Evolutionary conservation across 2,329 filamentous ascomycete species (phyloP), one percentile per base, ranked within the genome.

Genomic region (Neopestalotiopsis rosae): DNA sequence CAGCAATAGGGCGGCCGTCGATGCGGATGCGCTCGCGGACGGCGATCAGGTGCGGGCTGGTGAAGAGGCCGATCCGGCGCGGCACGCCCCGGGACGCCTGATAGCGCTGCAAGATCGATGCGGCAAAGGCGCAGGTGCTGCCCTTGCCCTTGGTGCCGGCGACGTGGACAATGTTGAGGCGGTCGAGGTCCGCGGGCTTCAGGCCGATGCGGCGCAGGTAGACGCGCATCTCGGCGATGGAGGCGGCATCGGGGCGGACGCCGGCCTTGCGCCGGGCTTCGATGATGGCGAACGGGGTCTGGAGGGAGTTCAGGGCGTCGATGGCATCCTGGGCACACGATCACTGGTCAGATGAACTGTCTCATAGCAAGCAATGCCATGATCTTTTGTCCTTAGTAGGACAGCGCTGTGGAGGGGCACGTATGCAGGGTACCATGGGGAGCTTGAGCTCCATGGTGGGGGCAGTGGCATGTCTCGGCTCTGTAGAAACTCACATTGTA

Each of bases 231-330:
- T 97, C 93, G 2, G 89, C 88, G 62, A 96, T 90, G 9, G 92
- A 84, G 68, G 86, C 85, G 69, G 89, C 85, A 80, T 96, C 92
- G 75, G 93, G 90, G 34, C 86, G 88, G 71, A 90, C 84, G 24
- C 94, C 92, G 20, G 91, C 92, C 78, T 93, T 93, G 67, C 90
- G 88, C 65, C 96, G 90, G 65, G 91, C 90, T 78, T 97, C 90
- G 20, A 98, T 88, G 65, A 94, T 88, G 63, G 92, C 89, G 78
- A 92, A 95, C 66, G 97, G 97, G 57, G 93, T 94, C 80, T 99
- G 96, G 65, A 98, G 89, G 59, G 93, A 92, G 81, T 98, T 98
- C 77, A 98, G 88, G 52, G 92, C 90, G 73, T 90, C 85, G 71
- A 98, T 90, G 62, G 95, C 96, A 79, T 96, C 94, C 94, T 97